Evolutionary conservation across 306 rosid genomes (phyloP), one percentile per base, ranked within the genome.

Genomic region (Cucumis melo): DNA sequence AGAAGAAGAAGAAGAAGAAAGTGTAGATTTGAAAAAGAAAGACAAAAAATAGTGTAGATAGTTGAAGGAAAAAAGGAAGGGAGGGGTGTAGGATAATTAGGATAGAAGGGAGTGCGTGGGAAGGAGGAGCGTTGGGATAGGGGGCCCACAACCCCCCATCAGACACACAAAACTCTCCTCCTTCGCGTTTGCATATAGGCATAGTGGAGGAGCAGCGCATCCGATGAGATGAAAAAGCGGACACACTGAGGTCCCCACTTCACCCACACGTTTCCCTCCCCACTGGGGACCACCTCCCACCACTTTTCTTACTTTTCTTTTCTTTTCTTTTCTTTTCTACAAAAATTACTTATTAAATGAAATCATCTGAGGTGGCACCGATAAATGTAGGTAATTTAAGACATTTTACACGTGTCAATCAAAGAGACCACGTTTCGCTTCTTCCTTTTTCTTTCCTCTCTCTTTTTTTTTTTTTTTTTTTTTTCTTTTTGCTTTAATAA

Each of bases 351-450:
- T 27, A 27, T 27, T 2, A 42, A 42, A 27, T 12, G 1, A 5
- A 61, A 42, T 20, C 11, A 42, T 41, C 53, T 20, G 5, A 7
- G 44, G 10, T 7, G 44, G 2, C 11, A 7, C 10, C 10, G 46
- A 13, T 0, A 34, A 12, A 14, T 21, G 21, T 24, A n/a, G 5
- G 16, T 38, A 46, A 46, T 46, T 46, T 8, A 41, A 66, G 6
- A 11, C 17, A 13, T 21, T 15, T 75, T 58, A 77, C 88, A 91
- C 91, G 91, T 84, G 90, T 83, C 73, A 3, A 0, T 0, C 67
- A 81, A 63, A 88, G 54, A 74, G 59, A 79, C 92, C 36, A 14
- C 84, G 48, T 76, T 84, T 75, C 62, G 1, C 15, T 51, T 51
- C n/a, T 2, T n/a, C n/a, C n/a, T n/a, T n/a, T n/a, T n/a, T n/a